Percentiles rank a stretch among this genome's conserved stretches.
Evolutionary conservation across 139 green algal genomes (phyloP).

Genomic region (Ostreobium quekettii): DNA sequence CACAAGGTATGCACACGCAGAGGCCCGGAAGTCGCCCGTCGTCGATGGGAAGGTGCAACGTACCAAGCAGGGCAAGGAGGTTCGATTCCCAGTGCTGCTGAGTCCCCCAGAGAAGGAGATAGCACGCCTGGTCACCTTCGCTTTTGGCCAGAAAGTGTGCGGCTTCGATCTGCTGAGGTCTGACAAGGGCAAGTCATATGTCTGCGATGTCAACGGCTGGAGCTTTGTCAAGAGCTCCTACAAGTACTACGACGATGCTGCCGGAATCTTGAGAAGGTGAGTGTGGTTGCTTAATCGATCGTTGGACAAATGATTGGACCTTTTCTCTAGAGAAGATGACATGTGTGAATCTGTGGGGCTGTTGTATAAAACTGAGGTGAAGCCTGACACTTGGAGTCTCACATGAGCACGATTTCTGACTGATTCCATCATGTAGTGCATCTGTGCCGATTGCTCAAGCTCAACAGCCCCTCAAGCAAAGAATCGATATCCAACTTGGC

Average conservation of each 20-base stretch:
- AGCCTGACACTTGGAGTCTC: no score
- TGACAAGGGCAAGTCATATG: slow-evolving; percentile 78
- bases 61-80: slow-evolving; percentile 79
- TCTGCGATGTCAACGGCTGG: slow-evolving; percentile 99
- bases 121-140: no score
- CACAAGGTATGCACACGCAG: slow-evolving; percentile 91
- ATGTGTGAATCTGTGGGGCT: no score
- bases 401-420: no score
- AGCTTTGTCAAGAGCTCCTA: slow-evolving; percentile 96
- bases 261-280: slow-evolving; percentile 39
- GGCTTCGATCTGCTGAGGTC: slow-evolving; percentile 84
- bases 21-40: slow-evolving; percentile 93
- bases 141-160: slow-evolving; percentile 91
- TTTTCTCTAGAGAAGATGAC: no score
- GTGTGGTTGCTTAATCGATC: no score
- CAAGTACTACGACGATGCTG: slow-evolving; percentile 94
- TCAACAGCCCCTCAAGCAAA: no score
- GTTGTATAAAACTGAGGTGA: no score
- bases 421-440: no score
- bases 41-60: slow-evolving; percentile 91
- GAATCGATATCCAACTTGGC: no score
- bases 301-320: no score
- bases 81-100: slow-evolving; percentile 84
- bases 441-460: no score
- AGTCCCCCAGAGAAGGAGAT: slow-evolving; percentile 69